Conservation (phyloP, 164 flowering plant genomes). For the Macadamia integrifolia region DNA sequence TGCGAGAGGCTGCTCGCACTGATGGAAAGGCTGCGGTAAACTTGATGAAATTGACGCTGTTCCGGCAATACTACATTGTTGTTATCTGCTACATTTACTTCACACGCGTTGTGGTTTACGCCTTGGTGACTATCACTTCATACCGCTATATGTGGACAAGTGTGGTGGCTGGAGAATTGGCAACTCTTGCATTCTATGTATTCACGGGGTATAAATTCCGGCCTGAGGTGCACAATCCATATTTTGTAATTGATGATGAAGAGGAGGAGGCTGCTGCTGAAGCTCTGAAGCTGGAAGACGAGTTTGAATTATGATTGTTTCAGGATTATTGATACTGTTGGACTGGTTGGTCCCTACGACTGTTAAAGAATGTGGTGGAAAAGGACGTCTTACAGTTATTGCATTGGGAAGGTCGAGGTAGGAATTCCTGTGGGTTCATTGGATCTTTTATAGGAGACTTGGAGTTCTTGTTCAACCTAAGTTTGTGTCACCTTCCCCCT, state of each 20-base stretch:
- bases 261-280: slow-evolving; percentile 90
- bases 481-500: not conserved
- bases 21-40: slow-evolving; percentile 96
- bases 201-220: slow-evolving; percentile 78
- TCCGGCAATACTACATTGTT: slow-evolving; percentile 82
- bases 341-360: not conserved
- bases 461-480: slow-evolving; percentile 4
- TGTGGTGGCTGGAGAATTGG: slow-evolving; percentile 75
- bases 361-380: not conserved
- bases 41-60: slow-evolving; percentile 80
- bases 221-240: slow-evolving; percentile 85
- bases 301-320: slow-evolving; percentile 51
- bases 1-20: slow-evolving; percentile 20
- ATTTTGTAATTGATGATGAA: slow-evolving; percentile 80
- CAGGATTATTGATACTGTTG: not conserved
- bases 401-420: slow-evolving; percentile 2
- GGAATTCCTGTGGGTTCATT: not conserved
- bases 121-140: slow-evolving; percentile 69
- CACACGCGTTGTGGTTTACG: slow-evolving; percentile 82
- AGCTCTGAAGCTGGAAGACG: slow-evolving; percentile 66
- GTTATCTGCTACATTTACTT: slow-evolving; percentile 93
- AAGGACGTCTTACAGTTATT: not conserved
- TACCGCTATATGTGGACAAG: slow-evolving; percentile 83
- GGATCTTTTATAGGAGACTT: not conserved
- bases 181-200: slow-evolving; percentile 73